These are phyloP conservation scores for Clitoria ternatea DNA, from an alignment of 306 rosid genomes.

Conservation along the genomic window DNA sequence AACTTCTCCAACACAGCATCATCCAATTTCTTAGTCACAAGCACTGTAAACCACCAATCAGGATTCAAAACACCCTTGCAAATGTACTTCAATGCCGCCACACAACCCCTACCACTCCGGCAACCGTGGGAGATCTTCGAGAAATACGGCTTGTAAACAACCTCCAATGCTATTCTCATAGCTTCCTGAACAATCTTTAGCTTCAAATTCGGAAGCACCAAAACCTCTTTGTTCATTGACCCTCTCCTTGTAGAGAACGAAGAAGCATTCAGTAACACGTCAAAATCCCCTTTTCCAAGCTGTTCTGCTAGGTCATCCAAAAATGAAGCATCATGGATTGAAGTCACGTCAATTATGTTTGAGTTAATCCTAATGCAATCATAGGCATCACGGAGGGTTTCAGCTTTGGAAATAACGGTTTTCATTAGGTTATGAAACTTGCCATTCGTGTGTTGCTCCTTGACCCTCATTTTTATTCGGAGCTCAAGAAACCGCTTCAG, in stretches of 20 bases:
- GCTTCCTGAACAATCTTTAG: slow-evolving; percentile 80
- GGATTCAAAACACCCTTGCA: slow-evolving; percentile 56
- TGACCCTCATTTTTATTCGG: slow-evolving; percentile 70
- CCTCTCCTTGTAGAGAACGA: slow-evolving; percentile 55
- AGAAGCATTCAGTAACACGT: slow-evolving; percentile 50
- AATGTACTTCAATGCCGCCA: slow-evolving; percentile 61
- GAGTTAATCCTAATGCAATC: slow-evolving; percentile 67
- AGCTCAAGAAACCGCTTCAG: slow-evolving; percentile 59
- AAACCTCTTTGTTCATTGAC: slow-evolving; percentile 39
- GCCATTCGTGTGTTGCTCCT: slow-evolving; percentile 62
- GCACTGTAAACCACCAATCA: slow-evolving; percentile 84
- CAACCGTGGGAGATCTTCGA: slow-evolving; percentile 87
- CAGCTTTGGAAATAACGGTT: slow-evolving; percentile 61
- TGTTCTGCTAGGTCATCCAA: slow-evolving; percentile 45
- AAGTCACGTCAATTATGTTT: slow-evolving; percentile 23
- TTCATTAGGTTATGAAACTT: slow-evolving; percentile 57
- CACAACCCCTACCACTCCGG: slow-evolving; percentile 81
- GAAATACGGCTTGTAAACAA: slow-evolving; percentile 71
- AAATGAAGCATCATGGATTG: slow-evolving; percentile 25
- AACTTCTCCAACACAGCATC: slow-evolving; percentile 48
- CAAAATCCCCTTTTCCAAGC: slow-evolving; percentile 47
- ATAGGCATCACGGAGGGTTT: slow-evolving; percentile 73
- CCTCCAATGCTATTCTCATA: slow-evolving; percentile 72
- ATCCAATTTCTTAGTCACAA: slow-evolving; percentile 56
- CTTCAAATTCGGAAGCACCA: slow-evolving; percentile 72